These are phyloP conservation scores for Botrytis paeoniae DNA, from an alignment of 2,329 filamentous ascomycete species.

Conservation along the genomic window DNA sequence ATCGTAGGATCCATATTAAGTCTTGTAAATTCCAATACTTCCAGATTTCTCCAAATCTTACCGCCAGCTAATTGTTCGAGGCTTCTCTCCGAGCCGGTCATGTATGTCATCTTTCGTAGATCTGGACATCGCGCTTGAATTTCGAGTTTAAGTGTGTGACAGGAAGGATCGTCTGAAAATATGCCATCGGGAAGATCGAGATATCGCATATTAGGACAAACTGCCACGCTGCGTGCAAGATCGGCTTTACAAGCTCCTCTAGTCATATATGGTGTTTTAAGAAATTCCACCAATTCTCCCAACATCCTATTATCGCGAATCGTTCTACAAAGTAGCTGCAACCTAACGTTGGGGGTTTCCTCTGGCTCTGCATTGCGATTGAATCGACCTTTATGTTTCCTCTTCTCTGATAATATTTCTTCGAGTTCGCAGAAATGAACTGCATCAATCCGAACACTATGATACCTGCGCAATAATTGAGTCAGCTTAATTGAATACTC, in stretches of 20 bases:
- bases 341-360: conserved; percentile 72
- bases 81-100: conserved; percentile 71
- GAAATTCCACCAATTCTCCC: conserved; percentile 67
- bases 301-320: conserved; percentile 71
- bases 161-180: conserved; percentile 75
- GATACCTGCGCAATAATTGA: conserved; percentile 57
- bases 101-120: conserved; percentile 86
- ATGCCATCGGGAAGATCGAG: conserved; percentile 88
- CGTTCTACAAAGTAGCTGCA: conserved; percentile 76
- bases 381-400: conserved; percentile 70
- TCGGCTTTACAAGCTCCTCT: conserved; percentile 79
- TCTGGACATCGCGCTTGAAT: conserved; percentile 79
- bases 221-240: conserved; percentile 80
- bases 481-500: conserved; percentile 15
- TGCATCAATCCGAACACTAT: conserved; percentile 85
- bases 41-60: conserved; percentile 65
- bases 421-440: conserved; percentile 94
- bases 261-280: conserved; percentile 94
- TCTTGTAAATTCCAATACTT: conserved; percentile 67
- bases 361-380: conserved; percentile 76
- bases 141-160: conserved; percentile 74
- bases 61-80: conserved; percentile 67
- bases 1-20: conserved; percentile 68
- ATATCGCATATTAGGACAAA: conserved; percentile 80
- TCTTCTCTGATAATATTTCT: conserved; percentile 72